Conservation (phyloP, 1,139 yeast genomes). For the Tardiomyces blankii region DNA sequence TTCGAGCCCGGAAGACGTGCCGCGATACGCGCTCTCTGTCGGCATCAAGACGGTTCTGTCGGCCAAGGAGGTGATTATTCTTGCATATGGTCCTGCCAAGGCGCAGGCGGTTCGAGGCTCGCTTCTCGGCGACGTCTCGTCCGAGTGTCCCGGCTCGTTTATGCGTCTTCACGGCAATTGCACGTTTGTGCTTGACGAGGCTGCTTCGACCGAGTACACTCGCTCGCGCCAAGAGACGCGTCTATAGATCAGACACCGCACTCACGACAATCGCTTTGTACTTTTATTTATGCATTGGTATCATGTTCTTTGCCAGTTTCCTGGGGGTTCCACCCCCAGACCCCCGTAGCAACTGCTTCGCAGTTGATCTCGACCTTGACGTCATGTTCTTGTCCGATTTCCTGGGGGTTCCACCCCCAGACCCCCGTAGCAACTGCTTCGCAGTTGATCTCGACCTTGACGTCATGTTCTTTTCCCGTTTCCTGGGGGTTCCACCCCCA, state of each 20-base stretch:
- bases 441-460: too few relatives aligned
- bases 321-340: too few relatives aligned
- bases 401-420: too few relatives aligned
- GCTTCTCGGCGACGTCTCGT: constrained; percentile 14
- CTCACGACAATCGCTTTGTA: too few relatives aligned
- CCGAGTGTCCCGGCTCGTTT: constrained; percentile 20
- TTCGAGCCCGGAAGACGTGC: constrained; percentile 37
- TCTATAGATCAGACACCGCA: not conserved
- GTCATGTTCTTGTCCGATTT: too few relatives aligned
- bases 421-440: too few relatives aligned
- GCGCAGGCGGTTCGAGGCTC: constrained; percentile 18
- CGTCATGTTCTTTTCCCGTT: too few relatives aligned
- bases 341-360: too few relatives aligned
- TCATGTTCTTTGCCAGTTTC: too few relatives aligned
- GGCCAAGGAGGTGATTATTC: constrained; percentile 39
- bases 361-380: too few relatives aligned
- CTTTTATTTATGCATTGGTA: too few relatives aligned
- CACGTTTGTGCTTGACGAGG: constrained; percentile 12
- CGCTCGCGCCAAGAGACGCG: not conserved
- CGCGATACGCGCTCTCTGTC: constrained; percentile 43
- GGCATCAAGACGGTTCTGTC: constrained; percentile 55
- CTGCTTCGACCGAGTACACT: constrained; percentile 8
- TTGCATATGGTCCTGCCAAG: constrained; percentile 20
- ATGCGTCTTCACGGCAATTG: constrained; percentile 15
- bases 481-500: too few relatives aligned